Evolutionary conservation across 768 basidiomycete genomes (phyloP).

Genomic region (Amanita exitialis): DNA sequence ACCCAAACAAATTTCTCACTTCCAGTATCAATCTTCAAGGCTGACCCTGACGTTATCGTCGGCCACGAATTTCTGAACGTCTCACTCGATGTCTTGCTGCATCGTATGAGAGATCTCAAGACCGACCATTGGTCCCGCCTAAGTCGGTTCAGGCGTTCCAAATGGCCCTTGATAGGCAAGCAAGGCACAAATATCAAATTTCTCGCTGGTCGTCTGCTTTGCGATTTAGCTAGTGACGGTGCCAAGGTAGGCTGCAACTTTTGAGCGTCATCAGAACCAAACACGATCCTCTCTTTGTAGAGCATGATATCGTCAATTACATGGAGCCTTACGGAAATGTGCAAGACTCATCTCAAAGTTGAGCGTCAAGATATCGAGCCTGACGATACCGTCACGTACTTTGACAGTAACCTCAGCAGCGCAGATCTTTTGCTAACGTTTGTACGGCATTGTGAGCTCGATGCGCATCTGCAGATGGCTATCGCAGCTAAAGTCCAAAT

Average conservation of each 20-base stretch:
- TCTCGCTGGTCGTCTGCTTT: conserved; percentile 76
- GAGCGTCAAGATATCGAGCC: conserved; percentile 92
- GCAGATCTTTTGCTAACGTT: conserved; percentile 80
- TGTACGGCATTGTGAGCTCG: conserved; percentile 88
- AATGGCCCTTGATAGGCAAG: conserved; percentile 73
- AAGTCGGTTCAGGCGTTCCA: conserved; percentile 78
- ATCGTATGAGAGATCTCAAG: conserved; percentile 85
- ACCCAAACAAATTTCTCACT: conserved; percentile 1
- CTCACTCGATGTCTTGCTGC: conserved; percentile 81
- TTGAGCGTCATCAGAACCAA: neutral
- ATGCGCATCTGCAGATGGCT: conserved; percentile 97
- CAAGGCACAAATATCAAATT: conserved; percentile 81
- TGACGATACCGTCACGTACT: conserved; percentile 85
- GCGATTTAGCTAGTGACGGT: conserved; percentile 90
- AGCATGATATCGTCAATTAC: conserved; percentile 97
- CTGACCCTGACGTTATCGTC: conserved; percentile 91
- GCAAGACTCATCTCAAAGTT: conserved; percentile 75
- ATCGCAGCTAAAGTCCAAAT: conserved; percentile 92
- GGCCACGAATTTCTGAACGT: conserved; percentile 93
- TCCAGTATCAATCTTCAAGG: conserved; percentile 64
- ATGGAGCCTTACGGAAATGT: conserved; percentile 98
- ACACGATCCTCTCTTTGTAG: conserved; percentile 26
- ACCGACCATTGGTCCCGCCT: conserved; percentile 92
- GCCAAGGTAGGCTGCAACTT: conserved; percentile 55
- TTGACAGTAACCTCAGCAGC: conserved; percentile 72